Conservation (phyloP, 306 rosid species). For the Pyrus communis region DNA sequence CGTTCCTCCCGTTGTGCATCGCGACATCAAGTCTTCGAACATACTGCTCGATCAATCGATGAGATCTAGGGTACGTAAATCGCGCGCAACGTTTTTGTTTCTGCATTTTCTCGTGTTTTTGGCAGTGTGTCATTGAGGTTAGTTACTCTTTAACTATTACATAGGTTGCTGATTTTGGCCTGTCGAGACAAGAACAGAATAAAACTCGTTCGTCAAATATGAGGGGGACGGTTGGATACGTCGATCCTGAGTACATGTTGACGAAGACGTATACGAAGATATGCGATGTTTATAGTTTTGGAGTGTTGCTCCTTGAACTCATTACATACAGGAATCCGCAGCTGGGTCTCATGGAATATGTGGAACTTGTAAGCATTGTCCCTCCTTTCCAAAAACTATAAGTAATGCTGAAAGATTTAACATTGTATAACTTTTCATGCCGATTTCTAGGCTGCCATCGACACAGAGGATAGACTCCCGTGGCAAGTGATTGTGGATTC, state of each 20-base stretch:
- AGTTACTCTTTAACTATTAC: too few species aligned
- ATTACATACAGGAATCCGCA: conserved; percentile 11
- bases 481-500: conserved; percentile 10
- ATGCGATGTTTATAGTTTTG: conserved; percentile 54
- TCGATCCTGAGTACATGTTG: conserved; percentile 5
- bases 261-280: conserved; percentile 32
- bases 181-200: neutral
- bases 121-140: too few species aligned
- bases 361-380: conserved; percentile 4
- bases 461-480: neutral
- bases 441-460: neutral
- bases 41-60: neutral
- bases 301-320: conserved; percentile 43
- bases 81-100: neutral
- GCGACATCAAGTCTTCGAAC: conserved; percentile 15
- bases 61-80: neutral
- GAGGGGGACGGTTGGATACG: conserved; percentile 5
- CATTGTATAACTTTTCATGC: too few species aligned
- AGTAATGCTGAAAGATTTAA: too few species aligned
- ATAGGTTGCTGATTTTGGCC: conserved; percentile 17
- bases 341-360: conserved; percentile 10
- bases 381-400: too few species aligned
- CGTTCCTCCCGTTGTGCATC: conserved; percentile 11
- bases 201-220: conserved; percentile 3
- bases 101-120: neutral